Conservation (phyloP, 768 basidiomycete species). For the Agrocybe pediades region DNA sequence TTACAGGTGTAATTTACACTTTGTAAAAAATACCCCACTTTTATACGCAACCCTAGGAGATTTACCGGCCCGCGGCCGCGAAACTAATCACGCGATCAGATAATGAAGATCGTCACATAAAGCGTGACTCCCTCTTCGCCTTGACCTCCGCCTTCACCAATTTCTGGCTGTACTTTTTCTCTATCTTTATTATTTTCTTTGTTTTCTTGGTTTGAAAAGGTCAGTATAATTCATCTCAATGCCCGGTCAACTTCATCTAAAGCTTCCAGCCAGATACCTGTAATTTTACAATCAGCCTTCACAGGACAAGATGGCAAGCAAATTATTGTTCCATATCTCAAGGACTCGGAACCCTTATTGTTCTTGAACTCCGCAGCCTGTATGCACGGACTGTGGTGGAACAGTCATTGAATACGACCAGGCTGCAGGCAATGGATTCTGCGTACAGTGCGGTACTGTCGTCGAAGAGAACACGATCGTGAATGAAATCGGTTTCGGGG, state of each 20-base stretch:
- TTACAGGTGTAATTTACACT: too few relatives aligned
- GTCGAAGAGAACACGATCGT: slow-evolving; percentile 94
- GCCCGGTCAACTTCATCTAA: neutral
- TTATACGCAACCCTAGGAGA: neutral
- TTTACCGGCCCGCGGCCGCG: too few relatives aligned
- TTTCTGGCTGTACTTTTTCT: neutral
- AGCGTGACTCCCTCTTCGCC: slow-evolving; percentile 8
- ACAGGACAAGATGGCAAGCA: neutral
- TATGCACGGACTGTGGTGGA: slow-evolving; percentile 79
- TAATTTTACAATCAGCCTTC: neutral
- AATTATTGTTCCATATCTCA: slow-evolving; percentile 1
- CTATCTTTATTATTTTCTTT: slow-evolving; percentile 12
- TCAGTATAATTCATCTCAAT: neutral
- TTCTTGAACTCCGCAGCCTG: slow-evolving; percentile 39
- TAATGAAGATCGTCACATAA: neutral
- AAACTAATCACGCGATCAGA: slow-evolving; percentile 11
- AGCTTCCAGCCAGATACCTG: neutral
- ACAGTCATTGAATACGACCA: slow-evolving; percentile 85
- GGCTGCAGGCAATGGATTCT: slow-evolving; percentile 84
- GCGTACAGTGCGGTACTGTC: slow-evolving; percentile 85
- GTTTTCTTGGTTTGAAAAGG: neutral
- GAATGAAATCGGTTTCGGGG: slow-evolving; percentile 94
- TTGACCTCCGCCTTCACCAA: neutral
- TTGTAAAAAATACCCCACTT: neutral
- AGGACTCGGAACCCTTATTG: neutral